A percentile compares a stretch with the other conserved stretches of the same genome.
Conservation (phyloP, 805 yeast genomes). For the Lipomyces orientalis region DNA sequence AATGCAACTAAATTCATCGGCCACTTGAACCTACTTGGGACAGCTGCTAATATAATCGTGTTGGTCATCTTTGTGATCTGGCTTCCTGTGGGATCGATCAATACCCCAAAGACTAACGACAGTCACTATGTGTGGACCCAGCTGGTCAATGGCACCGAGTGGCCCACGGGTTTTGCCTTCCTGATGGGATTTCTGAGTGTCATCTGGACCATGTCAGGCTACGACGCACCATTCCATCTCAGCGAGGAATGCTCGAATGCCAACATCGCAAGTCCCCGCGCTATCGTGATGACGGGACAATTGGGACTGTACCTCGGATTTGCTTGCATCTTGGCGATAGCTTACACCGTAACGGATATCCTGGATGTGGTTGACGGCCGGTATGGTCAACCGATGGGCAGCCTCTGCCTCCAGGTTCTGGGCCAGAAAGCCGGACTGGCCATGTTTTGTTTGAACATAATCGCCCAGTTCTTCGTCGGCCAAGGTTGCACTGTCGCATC, state of each 20-base stretch:
- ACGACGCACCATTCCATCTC: no score
- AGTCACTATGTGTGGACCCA: no score
- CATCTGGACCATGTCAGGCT: no score
- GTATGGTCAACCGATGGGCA: background rate
- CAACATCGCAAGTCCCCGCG: slow-evolving; percentile 1
- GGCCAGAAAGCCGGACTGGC: background rate
- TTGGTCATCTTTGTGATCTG: no score
- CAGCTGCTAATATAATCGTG: no score
- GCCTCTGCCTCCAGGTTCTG: slow-evolving; percentile 1
- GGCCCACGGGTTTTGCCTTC: no score
- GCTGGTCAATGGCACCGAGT: no score
- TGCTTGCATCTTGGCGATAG: background rate
- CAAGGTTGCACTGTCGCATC: background rate
- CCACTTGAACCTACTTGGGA: no score
- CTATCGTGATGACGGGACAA: background rate
- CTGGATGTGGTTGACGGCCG: background rate
- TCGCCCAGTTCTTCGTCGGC: slow-evolving; percentile 1
- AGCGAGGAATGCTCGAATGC: background rate
- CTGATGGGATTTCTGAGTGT: no score
- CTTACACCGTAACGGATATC: background rate
- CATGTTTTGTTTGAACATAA: background rate
- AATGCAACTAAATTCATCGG: no score
- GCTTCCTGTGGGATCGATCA: no score
- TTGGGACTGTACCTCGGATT: background rate
- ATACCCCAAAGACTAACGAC: no score